phyloP scores from a whole-genome alignment of 2,329 filamentous ascomycete genomes.

The Trichoderma oligosporum region DNA sequence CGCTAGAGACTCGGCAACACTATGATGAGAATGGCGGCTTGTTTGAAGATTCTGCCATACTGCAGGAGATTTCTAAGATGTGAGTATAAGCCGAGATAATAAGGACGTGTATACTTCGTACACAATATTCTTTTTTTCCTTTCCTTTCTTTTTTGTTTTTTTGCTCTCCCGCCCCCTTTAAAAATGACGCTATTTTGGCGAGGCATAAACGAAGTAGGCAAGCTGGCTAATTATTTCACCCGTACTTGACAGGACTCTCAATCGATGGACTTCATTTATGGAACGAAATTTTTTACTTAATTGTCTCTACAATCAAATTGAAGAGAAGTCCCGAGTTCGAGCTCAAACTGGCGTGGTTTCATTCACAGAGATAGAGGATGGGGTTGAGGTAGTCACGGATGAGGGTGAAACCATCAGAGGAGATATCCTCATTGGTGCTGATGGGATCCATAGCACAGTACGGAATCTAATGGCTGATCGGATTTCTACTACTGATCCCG shows the following conservation, averaged over 20 bases:
- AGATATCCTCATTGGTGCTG: slow-evolving; percentile 40
- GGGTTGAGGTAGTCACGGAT: slow-evolving; percentile 31
- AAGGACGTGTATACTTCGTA: neutral
- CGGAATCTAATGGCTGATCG: slow-evolving; percentile 2
- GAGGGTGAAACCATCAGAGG: slow-evolving; percentile 32
- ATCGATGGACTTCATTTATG: slow-evolving; percentile 8
- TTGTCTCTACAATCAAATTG: slow-evolving; percentile 6
- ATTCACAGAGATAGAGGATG: slow-evolving; percentile 6
- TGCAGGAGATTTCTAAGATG: slow-evolving; percentile 8
- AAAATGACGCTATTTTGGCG: neutral
- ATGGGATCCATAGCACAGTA: slow-evolving; percentile 38
- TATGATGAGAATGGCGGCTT: slow-evolving; percentile 7
- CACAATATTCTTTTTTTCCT: neutral
- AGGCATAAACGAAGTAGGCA: neutral
- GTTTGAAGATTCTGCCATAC: slow-evolving; percentile 1
- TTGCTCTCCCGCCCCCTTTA: neutral
- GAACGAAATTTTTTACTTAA: slow-evolving; percentile 10
- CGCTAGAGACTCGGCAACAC: neutral
- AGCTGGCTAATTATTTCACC: neutral
- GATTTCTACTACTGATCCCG: neutral
- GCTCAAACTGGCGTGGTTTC: slow-evolving; percentile 4
- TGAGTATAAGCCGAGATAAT: slow-evolving; percentile 2
- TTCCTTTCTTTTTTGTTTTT: neutral
- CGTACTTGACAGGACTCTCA: neutral
- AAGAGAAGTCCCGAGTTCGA: neutral